Base-by-base conservation (phyloP, 2,329 filamentous ascomycete genomes). In the Pseudopithomyces chartarum region DNA sequence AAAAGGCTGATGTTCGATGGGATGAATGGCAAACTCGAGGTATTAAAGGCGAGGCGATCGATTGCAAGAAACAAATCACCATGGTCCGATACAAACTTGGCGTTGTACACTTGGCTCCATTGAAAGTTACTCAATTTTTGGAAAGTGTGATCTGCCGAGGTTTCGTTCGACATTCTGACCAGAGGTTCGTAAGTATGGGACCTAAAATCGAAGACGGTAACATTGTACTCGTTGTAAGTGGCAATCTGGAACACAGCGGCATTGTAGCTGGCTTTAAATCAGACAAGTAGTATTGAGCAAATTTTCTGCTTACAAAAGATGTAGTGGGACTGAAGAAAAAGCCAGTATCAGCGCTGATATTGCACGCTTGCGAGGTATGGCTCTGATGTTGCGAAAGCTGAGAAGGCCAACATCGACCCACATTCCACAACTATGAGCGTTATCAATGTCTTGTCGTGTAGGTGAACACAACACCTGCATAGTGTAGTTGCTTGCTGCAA, bases 401-500 rank as follows among this genome's bases (percentile, higher is more conserved):
- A 34, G 51, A 3, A 54, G 19, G 13, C 55, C 55, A 46, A 57
- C 45, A 32, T 57, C 55, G 13, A 57, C 23, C 51, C 55, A 54
- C 23, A 61, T 65, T 1, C 73, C 67, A 40, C 62, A 59, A 0
- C 56, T 43, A 67, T 64, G 60, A 19, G 62, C 62, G 2, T 13
- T 33, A 40, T 64, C 56, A 20, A 63, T 40, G 8, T 64, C 60
- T 8, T 45, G 22, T 44, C 62, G 38, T 11, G 62, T 61, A 7
- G 62, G 62, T 15, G 62, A 57, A 23, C 50, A 54, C 10, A 64
- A 20, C n/a, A 52, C 44, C 47, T 64, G 60, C 79, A 83, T 82
- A 52, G 75, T 78, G 56, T 81, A 83, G 61, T 82, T 83, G 36
- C 78, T 80, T 3, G 79, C 79, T 1, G 74, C 73, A 1, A 84